Evolutionary conservation across 2,329 filamentous ascomycete species (phyloP), one percentile per base, ranked within the genome.

Genomic region (Penicillium aurantiogriseum): DNA sequence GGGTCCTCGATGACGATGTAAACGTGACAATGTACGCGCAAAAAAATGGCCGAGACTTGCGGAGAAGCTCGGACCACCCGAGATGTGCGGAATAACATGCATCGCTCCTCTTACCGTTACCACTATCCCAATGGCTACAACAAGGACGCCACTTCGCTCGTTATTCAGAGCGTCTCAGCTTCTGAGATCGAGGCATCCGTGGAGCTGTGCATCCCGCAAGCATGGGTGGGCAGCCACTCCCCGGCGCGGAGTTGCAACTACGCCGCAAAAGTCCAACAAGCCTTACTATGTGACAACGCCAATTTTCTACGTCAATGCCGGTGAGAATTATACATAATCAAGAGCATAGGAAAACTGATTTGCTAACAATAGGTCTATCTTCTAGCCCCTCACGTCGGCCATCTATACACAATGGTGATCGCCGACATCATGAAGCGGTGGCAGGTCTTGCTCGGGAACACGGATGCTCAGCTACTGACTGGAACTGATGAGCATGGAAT

Each of bases 261-360:
- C 63, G 19, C 54, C 72, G 46, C 57, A 56, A 47, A 56, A 54
- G 39, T 54, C 63, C 3, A 74, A 77, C 59, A 97, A 97, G 79
- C 92, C 93, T 9, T 97, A 88, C 79, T 99, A 97, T 80, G 82
- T 96, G 69, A 97, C 94, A 5, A 95, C 92, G 9, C 94, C 94
- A 2, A 99, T 99, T 57, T 99, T 97, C 80, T 99, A 99, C 76
- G 94, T 99, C 79, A 99, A 99, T 83, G 91, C 92, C 54, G 87
- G 91, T 92, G 79, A 66, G 79, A 19, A 29, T 46, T 33, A 31
- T 9, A 17, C 29, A 25, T 8, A 13, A n/a, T 44, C 9, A 31
- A 17, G 31, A 31, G 29, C 38, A 31, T 43, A 5, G 17, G 5
- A 13, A 9, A 21, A 19, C 5, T 15, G 11, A 10, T 10, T 4